Percentiles rank a stretch among this genome's conserved stretches.
phyloP scores from a whole-genome alignment of 2,329 filamentous ascomycete species.

The Monilinia fructicola region DNA sequence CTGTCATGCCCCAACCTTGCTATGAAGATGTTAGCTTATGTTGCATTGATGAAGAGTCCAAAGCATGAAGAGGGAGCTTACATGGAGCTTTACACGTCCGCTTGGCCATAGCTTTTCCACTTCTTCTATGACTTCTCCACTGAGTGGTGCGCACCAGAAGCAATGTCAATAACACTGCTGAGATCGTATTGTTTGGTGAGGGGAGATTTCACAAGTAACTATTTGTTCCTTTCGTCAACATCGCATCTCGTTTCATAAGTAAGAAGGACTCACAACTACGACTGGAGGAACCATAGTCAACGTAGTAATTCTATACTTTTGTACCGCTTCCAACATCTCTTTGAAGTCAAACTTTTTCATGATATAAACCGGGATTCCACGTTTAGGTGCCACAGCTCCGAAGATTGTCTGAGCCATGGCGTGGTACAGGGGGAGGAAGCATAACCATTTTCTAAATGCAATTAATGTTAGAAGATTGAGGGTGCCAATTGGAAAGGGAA shows the following conservation, averaged over 20 bases:
- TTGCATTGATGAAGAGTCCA: not conserved
- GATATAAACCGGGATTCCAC: constrained; percentile 52
- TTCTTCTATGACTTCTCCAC: constrained; percentile 73
- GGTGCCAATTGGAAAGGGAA: constrained; percentile 79
- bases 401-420: constrained; percentile 39
- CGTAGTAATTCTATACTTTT: constrained; percentile 53
- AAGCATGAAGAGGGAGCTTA: not conserved
- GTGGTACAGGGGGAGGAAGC: constrained; percentile 25
- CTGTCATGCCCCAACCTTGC: constrained; percentile 90
- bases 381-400: constrained; percentile 47
- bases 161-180: constrained; percentile 71
- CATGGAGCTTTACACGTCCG: constrained; percentile 65
- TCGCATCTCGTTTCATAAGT: not conserved
- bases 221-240: constrained; percentile 2
- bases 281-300: constrained; percentile 58
- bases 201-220: constrained; percentile 62
- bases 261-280: constrained; percentile 47
- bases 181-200: constrained; percentile 54
- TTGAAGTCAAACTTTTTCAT: constrained; percentile 57
- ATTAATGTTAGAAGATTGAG: not conserved
- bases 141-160: constrained; percentile 84
- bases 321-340: constrained; percentile 23
- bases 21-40: constrained; percentile 38
- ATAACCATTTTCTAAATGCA: constrained; percentile 32
- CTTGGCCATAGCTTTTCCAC: constrained; percentile 66